These are phyloP conservation scores for Martiniozyma abietophila DNA, from an alignment of 805 yeast genomes.

Conservation along the genomic window DNA sequence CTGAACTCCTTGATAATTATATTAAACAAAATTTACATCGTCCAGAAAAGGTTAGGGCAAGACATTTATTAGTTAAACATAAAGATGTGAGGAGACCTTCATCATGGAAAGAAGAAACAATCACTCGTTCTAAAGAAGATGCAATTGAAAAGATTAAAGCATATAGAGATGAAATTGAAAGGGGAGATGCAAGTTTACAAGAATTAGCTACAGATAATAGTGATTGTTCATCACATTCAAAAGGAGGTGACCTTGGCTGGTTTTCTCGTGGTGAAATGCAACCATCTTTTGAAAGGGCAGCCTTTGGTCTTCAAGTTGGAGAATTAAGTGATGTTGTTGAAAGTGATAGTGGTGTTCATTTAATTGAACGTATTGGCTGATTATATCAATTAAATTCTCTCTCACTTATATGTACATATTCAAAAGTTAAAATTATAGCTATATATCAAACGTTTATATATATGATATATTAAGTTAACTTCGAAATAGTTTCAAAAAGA, in stretches of 20 bases:
- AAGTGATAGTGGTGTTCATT: conserved; percentile 83
- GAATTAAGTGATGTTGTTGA: conserved; percentile 79
- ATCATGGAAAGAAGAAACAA: conserved; percentile 72
- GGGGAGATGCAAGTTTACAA: conserved; percentile 57
- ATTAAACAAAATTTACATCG: conserved; percentile 35
- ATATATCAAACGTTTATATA: too few species aligned
- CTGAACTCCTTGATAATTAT: conserved; percentile 47
- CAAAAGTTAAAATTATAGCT: too few species aligned
- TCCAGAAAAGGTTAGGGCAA: conserved; percentile 66
- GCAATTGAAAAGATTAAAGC: conserved; percentile 57
- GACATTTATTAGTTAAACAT: conserved; percentile 81
- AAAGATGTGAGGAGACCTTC: conserved; percentile 79
- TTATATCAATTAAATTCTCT: background rate
- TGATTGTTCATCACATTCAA: conserved; percentile 79
- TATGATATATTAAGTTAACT: too few species aligned
- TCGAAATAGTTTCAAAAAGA: too few species aligned
- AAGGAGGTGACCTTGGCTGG: conserved; percentile 87
- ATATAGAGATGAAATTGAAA: conserved; percentile 47
- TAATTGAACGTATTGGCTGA: conserved; percentile 76
- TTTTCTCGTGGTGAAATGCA: conserved; percentile 93
- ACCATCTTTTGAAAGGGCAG: conserved; percentile 83
- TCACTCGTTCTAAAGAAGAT: conserved; percentile 76
- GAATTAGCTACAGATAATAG: conserved; percentile 76
- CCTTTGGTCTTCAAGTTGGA: conserved; percentile 73
- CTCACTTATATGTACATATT: too few species aligned